Evolutionary conservation across 331 rosid species (phyloP).

Genomic region (Malus hybrid): DNA sequence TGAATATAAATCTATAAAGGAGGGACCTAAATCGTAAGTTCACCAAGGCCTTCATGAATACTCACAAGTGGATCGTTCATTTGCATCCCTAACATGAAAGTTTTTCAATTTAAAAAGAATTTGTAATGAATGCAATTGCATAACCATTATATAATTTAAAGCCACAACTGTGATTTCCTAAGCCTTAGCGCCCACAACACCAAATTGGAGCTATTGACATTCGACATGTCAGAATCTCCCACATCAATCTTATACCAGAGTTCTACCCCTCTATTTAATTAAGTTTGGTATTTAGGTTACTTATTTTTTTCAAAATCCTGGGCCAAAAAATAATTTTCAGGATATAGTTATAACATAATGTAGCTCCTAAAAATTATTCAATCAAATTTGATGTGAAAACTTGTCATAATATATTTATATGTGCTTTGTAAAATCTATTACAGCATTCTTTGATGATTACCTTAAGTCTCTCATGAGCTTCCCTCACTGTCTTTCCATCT

Average conservation of each 20-base stretch:
- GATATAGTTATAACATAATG: not conserved
- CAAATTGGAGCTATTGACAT: not conserved
- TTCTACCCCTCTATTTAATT: not conserved
- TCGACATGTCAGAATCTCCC: not conserved
- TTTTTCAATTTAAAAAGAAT: not conserved
- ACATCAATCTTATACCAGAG: not conserved
- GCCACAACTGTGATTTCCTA: not conserved
- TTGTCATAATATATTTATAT: not conserved
- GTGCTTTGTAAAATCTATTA: not conserved
- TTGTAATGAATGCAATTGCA: not conserved
- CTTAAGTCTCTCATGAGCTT: conserved; percentile 94
- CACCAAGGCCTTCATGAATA: not conserved
- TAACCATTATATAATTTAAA: not conserved
- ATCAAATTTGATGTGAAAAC: not conserved
- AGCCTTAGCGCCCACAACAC: not conserved
- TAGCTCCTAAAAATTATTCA: not conserved
- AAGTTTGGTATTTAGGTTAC: not conserved
- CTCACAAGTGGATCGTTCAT: not conserved
- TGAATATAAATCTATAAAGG: not conserved
- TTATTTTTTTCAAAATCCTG: not conserved
- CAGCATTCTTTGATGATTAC: conserved; percentile 23
- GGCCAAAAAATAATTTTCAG: not conserved
- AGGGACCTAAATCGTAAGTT: not conserved
- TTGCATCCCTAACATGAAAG: not conserved
- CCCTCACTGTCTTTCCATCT: conserved; percentile 84